Base-by-base conservation (phyloP, 768 basidiomycete species). In the Galerina marginata region DNA sequence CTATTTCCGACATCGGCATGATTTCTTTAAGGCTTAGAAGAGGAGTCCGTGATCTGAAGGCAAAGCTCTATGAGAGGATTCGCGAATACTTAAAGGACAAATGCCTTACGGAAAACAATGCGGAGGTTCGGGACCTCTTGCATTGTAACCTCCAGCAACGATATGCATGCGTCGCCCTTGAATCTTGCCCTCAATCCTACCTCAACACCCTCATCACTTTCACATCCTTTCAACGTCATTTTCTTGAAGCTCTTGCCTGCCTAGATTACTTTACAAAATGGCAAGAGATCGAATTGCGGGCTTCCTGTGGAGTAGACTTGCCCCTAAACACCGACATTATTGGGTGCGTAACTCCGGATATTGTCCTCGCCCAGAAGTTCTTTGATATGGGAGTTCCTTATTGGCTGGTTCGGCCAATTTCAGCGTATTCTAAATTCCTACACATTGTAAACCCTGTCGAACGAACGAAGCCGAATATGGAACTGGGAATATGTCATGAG, bases 391-490 rank as follows among this genome's bases (percentile, higher is more conserved):
- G 46, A 1, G 46, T 47, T 11, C 48, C 48, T 9, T 49, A 49
- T 33, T 49, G 48, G 48, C 26, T 49, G 4, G 48, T 49, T 4
- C 26, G 48, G 9, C 48, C 48, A 3, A 49, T 49, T 4, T 49
- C 48, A 26, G 57, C 45, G 3, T 42, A 20, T 14, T 63, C 43
- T 14, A 57, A 59, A n/a, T 53, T 42, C 37, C 25, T 39, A 2
- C 54, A 39, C 6, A 59, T 54, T 10, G 20, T 42, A 26, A 33
- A 42, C 6, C n/a, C n/a, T 20, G 43, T 56, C 14, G 39, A 40
- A 20, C 20, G 9, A 14, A 33, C 26, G 48, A 33, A 6, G 14
- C 25, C 4, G 10, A 11, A 26, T 15, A 3, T 49, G 3, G 4
- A 16, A 15, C 6, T 49, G 5, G 4, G 3, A 4, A 9, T 49